Base-by-base conservation (phyloP, 306 rosid genomes). In the Lathyrus tuberosus region DNA sequence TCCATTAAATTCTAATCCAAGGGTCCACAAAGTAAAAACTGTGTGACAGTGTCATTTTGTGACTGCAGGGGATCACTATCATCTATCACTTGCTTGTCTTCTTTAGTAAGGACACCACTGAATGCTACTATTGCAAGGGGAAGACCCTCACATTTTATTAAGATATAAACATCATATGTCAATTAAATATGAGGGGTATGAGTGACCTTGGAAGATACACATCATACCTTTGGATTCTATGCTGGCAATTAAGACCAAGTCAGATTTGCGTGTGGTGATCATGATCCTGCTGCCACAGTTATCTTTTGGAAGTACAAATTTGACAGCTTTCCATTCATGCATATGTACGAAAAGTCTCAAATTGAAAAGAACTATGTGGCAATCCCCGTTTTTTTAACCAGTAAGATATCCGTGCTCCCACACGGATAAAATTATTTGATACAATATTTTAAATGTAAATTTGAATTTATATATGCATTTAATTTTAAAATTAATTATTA, bases 61-160 rank as follows among this genome's bases (percentile, higher is more conserved):
- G n/a, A n/a, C n/a, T n/a, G n/a, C n/a, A n/a, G n/a, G n/a, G n/a
- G n/a, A n/a, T n/a, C n/a, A n/a, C n/a, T n/a, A n/a, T 88, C 89
- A 9, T 81, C 87, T 13, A 82, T 72, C 59, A 47, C 76, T 24
- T 15, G 59, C 71, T 51, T 53, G 73, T 80, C 86, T 66, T 86
- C 84, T 1, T 78, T 73, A 28, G 89, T 86, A 67, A 84, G 76
- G 68, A 79, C 69, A 11, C 84, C 84, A 73, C 85, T 70, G 17
- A 86, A 46, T 18, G 91, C 91, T 15, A 82, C 86, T 57, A 84
- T 83, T 53, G 91, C 96, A 71, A 84, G 91, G 9, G 96, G 96
- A 17, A 89, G 79, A 30, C 96, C 91, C 56, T 71, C 85, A 9
- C 96, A 89, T 58, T 70, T 86, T 75, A 52, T 69, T 31, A 86